Percentiles rank a stretch among this genome's conserved stretches.
These are phyloP conservation scores for Colletotrichum australisinense DNA, from an alignment of 2,329 filamentous ascomycete species.

Conservation along the genomic window DNA sequence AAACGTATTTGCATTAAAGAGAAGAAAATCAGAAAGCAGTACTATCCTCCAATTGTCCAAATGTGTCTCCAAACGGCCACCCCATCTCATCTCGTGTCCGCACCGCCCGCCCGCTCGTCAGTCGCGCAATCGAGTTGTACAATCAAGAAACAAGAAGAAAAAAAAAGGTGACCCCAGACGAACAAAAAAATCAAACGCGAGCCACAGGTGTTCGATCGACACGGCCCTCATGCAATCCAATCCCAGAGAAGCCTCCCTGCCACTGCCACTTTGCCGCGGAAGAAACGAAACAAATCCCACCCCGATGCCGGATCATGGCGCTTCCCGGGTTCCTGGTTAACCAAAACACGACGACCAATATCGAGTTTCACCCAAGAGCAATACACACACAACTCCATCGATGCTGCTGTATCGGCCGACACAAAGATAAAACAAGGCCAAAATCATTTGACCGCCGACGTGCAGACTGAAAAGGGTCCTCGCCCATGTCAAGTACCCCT, in stretches of 20 bases:
- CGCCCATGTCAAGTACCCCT: conserved; percentile 2
- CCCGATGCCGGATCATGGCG: neutral
- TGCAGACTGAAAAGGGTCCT: conserved; percentile 12
- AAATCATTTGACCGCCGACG: neutral
- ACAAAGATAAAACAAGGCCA: conserved; percentile 27
- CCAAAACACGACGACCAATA: neutral
- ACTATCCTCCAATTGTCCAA: conserved; percentile 1
- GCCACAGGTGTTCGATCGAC: conserved; percentile 3
- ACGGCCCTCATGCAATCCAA: neutral
- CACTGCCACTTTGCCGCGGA: neutral
- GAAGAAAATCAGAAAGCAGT: neutral
- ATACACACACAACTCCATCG: conserved; percentile 12
- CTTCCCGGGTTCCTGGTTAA: neutral
- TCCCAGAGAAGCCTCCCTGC: neutral
- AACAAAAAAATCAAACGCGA: neutral
- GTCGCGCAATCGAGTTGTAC: neutral
- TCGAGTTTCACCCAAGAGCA: neutral
- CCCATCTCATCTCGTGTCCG: neutral
- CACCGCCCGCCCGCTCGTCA: neutral
- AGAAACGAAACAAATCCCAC: conserved; percentile 7
- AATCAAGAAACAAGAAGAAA: neutral
- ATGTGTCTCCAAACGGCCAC: neutral
- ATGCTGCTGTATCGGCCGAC: conserved; percentile 22
- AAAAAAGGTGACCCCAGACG: neutral
- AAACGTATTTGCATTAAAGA: conserved; percentile 10